A percentile compares a stretch with the other conserved stretches of the same genome.
Conservation (phyloP, 192 early-diverging fungal species). For the Coemansia javaensis region DNA sequence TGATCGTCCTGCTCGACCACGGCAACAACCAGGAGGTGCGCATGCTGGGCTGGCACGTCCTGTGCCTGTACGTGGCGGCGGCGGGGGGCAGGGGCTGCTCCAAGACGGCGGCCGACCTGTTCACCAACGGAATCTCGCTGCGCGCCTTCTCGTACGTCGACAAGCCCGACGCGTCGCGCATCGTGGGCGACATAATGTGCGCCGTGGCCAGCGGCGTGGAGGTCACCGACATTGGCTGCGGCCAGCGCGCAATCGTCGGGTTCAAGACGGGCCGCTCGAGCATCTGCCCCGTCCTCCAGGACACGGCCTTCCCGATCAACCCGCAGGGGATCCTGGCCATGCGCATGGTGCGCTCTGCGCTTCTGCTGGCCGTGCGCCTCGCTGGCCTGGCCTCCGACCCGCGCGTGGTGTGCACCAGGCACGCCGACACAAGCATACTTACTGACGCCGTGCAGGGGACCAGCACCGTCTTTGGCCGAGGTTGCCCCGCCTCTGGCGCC, state of each 20-base stretch:
- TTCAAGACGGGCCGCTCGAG: conserved; percentile 30
- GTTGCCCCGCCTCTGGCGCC: too few species aligned
- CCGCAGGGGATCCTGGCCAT: conserved; percentile 41
- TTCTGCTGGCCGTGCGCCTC: conserved; percentile 10
- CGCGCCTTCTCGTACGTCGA: conserved; percentile 38
- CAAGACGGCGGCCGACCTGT: conserved; percentile 21
- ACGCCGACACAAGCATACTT: too few species aligned
- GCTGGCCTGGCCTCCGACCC: conserved; percentile 26
- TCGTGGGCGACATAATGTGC: conserved; percentile 36
- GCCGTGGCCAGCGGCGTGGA: conserved; percentile 29
- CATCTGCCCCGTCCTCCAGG: conserved; percentile 42
- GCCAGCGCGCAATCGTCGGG: conserved; percentile 31
- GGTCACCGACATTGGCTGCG: conserved; percentile 37
- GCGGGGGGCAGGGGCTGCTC: conserved; percentile 17
- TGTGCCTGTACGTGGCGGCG: conserved; percentile 28
- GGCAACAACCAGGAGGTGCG: conserved; percentile 46
- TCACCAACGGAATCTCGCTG: conserved; percentile 31
- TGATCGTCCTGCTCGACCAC: conserved; percentile 42
- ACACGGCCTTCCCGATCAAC: conserved; percentile 21
- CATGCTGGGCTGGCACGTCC: conserved; percentile 22
- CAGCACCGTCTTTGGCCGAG: too few species aligned
- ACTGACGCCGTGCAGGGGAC: too few species aligned
- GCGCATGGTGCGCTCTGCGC: conserved; percentile 22
- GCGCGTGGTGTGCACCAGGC: too few species aligned
- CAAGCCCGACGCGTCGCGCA: conserved; percentile 29